Conservation (phyloP, 2,329 filamentous ascomycete genomes). For the Periconia sp. region DNA sequence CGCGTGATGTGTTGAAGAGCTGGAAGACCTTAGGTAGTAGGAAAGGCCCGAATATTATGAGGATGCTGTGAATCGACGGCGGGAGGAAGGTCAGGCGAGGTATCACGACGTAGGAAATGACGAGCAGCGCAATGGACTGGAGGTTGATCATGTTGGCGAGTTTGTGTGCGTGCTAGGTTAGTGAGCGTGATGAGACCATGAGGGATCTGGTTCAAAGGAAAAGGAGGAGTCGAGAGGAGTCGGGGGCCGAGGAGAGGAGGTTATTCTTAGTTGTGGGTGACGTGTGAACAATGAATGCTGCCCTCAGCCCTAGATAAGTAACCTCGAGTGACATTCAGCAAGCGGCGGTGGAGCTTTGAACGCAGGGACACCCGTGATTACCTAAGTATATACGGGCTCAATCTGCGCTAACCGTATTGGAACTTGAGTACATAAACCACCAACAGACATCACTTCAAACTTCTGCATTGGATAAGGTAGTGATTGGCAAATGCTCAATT, state of each 20-base stretch:
- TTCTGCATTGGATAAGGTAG: too few relatives aligned
- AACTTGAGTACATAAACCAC: background rate
- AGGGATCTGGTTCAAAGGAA: background rate
- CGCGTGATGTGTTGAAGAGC: slow-evolving; percentile 62
- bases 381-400: background rate
- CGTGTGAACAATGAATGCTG: background rate
- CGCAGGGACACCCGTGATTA: background rate
- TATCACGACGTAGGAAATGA: slow-evolving; percentile 39
- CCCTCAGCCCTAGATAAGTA: background rate
- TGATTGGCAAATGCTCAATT: too few relatives aligned
- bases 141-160: slow-evolving; percentile 28
- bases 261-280: background rate
- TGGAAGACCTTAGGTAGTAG: slow-evolving; percentile 67
- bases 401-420: background rate
- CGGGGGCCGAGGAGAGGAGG: background rate
- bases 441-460: too few relatives aligned
- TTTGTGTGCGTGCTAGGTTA: background rate
- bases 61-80: slow-evolving; percentile 32
- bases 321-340: too few relatives aligned
- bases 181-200: background rate
- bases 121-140: slow-evolving; percentile 33
- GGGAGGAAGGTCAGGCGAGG: slow-evolving; percentile 42
- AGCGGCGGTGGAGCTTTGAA: too few relatives aligned
- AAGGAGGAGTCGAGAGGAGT: background rate
- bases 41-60: slow-evolving; percentile 67